Evolutionary conservation across 108 stramenopile species (phyloP), one percentile per base, ranked within the genome.

Genomic region (Thalassiosira profunda): DNA sequence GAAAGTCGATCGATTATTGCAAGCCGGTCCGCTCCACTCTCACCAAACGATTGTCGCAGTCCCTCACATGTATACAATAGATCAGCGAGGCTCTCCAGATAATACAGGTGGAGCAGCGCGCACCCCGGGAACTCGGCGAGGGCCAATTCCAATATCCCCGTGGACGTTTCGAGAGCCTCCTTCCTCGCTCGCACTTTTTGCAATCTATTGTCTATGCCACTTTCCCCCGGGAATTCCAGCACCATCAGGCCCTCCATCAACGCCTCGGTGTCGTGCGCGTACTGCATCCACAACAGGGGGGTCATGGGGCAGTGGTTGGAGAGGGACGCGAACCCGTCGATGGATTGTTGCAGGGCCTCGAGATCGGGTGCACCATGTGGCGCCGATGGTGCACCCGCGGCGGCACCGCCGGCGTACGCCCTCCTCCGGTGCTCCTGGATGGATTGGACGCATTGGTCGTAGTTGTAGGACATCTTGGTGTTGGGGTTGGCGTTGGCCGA

Each of bases 281-380:
- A 92, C 59, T 92, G 94, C 70, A 95, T 92, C 94, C 94, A 95
- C 12, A 95, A 58, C 30, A 89, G 62, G 18, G 94, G 94, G 15
- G 94, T 92, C 91, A 95, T 91, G 72, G 89, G 89, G 58, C 94
- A 95, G 58, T 86, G 73, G 42, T 44, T 70, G 6, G 76, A 77
- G 10, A 77, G 76, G 47, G 60, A 52, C 38, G 76, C 61, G 56
- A 77, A 77, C 49, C 51, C 76, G 47, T 77, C 76, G 49, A 77
- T 64, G n/a, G 76, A 77, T 64, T 64, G 55, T 58, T 77, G 76
- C 10, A 77, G 68, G 15, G 76, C 62, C 5, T 77, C 76, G 41
- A 77, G 56, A 52, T 77, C 68, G 21, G 51, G 51, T 1, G 47
- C 29, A n/a, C n/a, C n/a, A n/a, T n/a, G n/a, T n/a, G 63, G 63